Conservation (phyloP, 805 yeast species). For the Candida nitratophila region DNA sequence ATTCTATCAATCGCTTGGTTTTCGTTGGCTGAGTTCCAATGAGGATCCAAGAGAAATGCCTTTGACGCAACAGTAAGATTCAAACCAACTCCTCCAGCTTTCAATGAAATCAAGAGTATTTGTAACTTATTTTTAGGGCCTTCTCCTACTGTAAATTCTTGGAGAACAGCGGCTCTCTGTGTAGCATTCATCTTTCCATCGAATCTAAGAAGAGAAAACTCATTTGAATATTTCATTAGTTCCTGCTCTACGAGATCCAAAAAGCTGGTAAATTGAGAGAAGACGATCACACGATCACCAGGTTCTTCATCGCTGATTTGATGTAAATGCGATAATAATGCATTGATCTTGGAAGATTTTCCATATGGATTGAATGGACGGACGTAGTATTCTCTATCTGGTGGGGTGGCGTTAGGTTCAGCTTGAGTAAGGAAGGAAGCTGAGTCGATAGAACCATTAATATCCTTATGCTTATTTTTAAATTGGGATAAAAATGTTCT, state of each 20-base stretch:
- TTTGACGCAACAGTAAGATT: slow-evolving; percentile 78
- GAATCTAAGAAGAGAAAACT: slow-evolving; percentile 57
- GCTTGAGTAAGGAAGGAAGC: slow-evolving; percentile 16
- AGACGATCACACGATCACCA: slow-evolving; percentile 74
- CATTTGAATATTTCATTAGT: slow-evolving; percentile 34
- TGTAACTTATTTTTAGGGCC: neutral
- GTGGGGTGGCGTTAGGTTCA: neutral
- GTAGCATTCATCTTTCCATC: slow-evolving; percentile 73
- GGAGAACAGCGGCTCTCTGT: slow-evolving; percentile 56
- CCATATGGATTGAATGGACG: slow-evolving; percentile 41
- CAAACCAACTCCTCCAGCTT: slow-evolving; percentile 93
- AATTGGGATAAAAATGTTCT: slow-evolving; percentile 25
- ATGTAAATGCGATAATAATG: slow-evolving; percentile 54
- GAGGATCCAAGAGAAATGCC: slow-evolving; percentile 91
- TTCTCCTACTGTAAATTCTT: slow-evolving; percentile 36
- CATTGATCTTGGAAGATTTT: slow-evolving; percentile 67
- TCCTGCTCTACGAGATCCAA: slow-evolving; percentile 68
- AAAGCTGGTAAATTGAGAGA: slow-evolving; percentile 84
- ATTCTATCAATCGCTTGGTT: slow-evolving; percentile 89
- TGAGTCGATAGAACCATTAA: slow-evolving; percentile 4
- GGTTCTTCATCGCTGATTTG: slow-evolving; percentile 47
- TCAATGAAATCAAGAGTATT: slow-evolving; percentile 65
- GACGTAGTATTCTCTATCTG: slow-evolving; percentile 18
- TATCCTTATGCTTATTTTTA: slow-evolving; percentile 18
- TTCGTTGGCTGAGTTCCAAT: slow-evolving; percentile 94